Evolutionary conservation across 768 basidiomycete genomes (phyloP).

Genomic region (Fomitopsis serialis): DNA sequence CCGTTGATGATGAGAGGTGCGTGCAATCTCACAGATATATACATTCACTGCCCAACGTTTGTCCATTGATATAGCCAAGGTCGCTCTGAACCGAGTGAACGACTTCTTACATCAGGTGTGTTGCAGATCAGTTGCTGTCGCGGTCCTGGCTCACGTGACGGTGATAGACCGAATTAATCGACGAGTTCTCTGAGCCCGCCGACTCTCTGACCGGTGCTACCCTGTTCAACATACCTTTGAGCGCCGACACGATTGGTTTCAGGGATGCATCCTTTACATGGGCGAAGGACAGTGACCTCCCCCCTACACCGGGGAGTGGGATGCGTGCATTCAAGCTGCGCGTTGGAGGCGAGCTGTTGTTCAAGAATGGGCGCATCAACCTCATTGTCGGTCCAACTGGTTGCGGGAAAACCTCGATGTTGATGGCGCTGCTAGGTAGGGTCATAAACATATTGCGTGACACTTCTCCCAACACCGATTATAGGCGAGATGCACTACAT

Average conservation of each 20-base stretch:
- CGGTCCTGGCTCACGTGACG: neutral
- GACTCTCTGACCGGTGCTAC: neutral
- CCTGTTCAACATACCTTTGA: neutral
- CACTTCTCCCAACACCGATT: neutral
- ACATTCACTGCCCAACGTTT: neutral
- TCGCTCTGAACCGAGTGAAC: slow-evolving; percentile 57
- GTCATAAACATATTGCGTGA: neutral
- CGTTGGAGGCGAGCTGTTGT: slow-evolving; percentile 47
- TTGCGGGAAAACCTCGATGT: slow-evolving; percentile 56
- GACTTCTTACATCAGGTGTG: slow-evolving; percentile 36
- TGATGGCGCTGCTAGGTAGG: slow-evolving; percentile 53
- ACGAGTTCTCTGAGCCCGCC: slow-evolving; percentile 25
- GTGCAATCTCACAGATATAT: slow-evolving; percentile 39
- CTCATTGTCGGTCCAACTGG: slow-evolving; percentile 56
- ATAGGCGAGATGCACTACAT: slow-evolving; percentile 49
- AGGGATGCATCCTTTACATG: slow-evolving; percentile 53
- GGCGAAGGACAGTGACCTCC: slow-evolving; percentile 35
- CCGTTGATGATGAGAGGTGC: slow-evolving; percentile 25
- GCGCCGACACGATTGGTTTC: slow-evolving; percentile 39
- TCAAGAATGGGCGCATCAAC: slow-evolving; percentile 49
- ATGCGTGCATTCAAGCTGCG: slow-evolving; percentile 44
- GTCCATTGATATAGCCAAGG: slow-evolving; percentile 36
- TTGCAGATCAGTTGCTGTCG: neutral
- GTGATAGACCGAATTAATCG: slow-evolving; percentile 43
- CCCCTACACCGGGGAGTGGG: slow-evolving; percentile 22